Base-by-base conservation (phyloP, 306 rosid species). In the Luffa aegyptiaca region DNA sequence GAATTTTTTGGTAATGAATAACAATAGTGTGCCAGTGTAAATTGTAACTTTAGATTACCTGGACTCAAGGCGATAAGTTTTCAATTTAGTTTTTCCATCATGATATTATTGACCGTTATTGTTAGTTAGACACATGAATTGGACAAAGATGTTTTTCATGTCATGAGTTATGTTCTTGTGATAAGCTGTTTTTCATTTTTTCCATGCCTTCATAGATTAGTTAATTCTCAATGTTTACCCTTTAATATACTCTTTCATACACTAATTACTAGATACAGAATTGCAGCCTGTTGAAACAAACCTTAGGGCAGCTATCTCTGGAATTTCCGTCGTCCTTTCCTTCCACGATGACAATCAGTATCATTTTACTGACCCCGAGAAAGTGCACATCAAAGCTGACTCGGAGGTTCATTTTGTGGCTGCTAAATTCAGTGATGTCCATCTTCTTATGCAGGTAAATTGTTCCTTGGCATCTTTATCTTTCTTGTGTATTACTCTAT, bases 251-350 rank as follows among this genome's bases (percentile, higher is more conserved):
- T 56, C 59, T 76, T 48, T 76, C 37, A 56, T 76, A 62, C 83
- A 58, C 78, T 83, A 39, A 79, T 61, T 49, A 42, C 55, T 80
- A 69, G 63, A 57, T 85, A 81, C 97, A 92, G 98, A 92, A 76
- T 89, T 87, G 88, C 89, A 90, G 85, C 96, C 89, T 77, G 90
- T 90, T 87, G 96, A 95, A 87, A 91, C 98, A 80, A 92, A 86
- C 89, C 86, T 91, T 73, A 91, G 89, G 76, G 97, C 89, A n/a
- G 79, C 91, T 79, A 86, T 91, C 81, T 88, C 92, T 80, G 97
- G 97, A 88, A 76, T 95, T 85, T 95, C 97, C 78, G 80, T 95
- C 53, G 71, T 88, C 13, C 84, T 92, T 83, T 86, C 92, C 79
- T 90, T 90, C 79, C 78, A 81, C 80, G 90, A 89, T 85, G 94